Percentiles rank a stretch among this genome's conserved stretches.
Conservation (phyloP, 176 grass and related monocot species). For the Puccinellia tenuiflora region DNA sequence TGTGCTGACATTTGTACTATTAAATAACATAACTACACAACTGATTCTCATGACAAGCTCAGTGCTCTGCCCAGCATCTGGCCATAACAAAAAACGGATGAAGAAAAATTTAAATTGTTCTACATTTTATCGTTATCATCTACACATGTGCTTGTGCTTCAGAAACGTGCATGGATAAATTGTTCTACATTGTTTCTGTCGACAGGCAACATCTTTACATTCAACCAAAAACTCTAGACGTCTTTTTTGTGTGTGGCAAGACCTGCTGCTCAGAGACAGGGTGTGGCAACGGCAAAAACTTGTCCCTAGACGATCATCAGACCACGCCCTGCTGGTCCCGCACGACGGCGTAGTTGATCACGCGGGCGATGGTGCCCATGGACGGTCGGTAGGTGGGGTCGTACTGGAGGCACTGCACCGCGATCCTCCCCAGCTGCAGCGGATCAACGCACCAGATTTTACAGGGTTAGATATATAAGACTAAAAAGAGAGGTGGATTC, state of each 20-base stretch:
- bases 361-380: slow-evolving; percentile 48
- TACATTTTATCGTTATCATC: not conserved
- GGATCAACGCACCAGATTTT: not conserved
- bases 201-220: not conserved
- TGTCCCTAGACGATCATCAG: not conserved
- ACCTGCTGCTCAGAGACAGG: not conserved
- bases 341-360: slow-evolving; percentile 52
- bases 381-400: slow-evolving; percentile 35
- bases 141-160: not conserved
- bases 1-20: not conserved
- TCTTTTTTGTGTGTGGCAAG: not conserved
- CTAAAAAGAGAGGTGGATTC: not conserved
- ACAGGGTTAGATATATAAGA: not conserved
- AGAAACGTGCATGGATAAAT: not conserved
- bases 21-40: not conserved
- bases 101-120: not conserved
- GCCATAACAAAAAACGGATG: too few relatives aligned
- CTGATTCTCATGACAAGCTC: not conserved
- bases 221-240: not conserved
- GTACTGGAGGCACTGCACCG: slow-evolving; percentile 47
- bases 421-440: slow-evolving; percentile 49
- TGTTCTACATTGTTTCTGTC: not conserved
- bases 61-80: not conserved
- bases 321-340: slow-evolving; percentile 44
- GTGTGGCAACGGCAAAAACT: slow-evolving; percentile 13